Evolutionary conservation across 805 yeast genomes (phyloP).

Genomic region (Wickerhamomyces chambardii): DNA sequence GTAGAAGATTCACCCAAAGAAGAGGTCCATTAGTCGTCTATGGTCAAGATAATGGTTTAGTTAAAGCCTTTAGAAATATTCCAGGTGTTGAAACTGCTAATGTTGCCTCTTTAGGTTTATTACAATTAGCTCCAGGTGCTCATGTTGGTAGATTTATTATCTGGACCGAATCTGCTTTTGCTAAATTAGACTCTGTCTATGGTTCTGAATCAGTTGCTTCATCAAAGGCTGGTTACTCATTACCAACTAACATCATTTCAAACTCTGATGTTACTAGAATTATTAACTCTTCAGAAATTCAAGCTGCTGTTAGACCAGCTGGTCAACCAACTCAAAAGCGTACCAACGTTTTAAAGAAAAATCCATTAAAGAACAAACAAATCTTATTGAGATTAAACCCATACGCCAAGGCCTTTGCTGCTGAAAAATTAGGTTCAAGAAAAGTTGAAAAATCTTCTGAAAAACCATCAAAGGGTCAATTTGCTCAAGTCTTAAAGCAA

Average conservation of each 20-base stretch:
- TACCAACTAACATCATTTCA: conserved; percentile 91
- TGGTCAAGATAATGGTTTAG: conserved; percentile 95
- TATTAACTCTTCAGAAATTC: conserved; percentile 99
- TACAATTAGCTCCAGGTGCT: conserved; percentile 99
- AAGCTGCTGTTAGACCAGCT: conserved; percentile 94
- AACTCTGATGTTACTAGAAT: conserved; percentile 95
- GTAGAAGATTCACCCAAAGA: conserved; percentile 99
- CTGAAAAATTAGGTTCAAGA: conserved; percentile 80
- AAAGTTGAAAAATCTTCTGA: conserved; percentile 59
- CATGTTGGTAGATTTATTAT: conserved; percentile 99
- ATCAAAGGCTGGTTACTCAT: conserved; percentile 79
- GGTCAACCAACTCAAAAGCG: conserved; percentile 92
- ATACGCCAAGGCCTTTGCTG: conserved; percentile 95
- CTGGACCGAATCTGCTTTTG: conserved; percentile 99
- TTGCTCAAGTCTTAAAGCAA: conserved; percentile 58
- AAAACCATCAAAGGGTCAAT: conserved; percentile 65
- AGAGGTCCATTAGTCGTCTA: conserved; percentile 99
- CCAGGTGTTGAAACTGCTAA: conserved; percentile 99
- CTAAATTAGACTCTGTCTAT: conserved; percentile 94
- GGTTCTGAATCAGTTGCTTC: conserved; percentile 84
- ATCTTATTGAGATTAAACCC: conserved; percentile 98
- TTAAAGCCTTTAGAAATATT: conserved; percentile 98
- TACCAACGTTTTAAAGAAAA: conserved; percentile 94
- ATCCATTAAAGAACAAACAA: conserved; percentile 99
- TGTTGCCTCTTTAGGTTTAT: conserved; percentile 87